Evolutionary conservation across 768 basidiomycete genomes (phyloP), one percentile per base, ranked within the genome.

Genomic region (Mycena olivaceomarginata): DNA sequence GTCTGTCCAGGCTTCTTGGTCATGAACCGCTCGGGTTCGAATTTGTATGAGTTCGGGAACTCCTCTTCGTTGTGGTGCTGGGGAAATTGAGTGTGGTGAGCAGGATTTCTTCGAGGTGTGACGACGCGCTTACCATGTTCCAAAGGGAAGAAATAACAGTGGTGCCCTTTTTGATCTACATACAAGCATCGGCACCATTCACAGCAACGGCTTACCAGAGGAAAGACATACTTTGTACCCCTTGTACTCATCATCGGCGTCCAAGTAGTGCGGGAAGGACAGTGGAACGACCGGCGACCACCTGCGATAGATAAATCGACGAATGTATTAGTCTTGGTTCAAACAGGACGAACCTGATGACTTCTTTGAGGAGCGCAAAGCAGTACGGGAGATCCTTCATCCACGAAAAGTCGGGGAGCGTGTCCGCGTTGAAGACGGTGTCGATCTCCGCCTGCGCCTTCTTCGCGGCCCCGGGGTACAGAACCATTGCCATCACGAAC

Each of bases 11-110:
- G 25, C 43, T 62, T 60, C 10, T 48, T 20, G 51, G 51, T 15
- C 18, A 70, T 9, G 45, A 70, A 70, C 39, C 70, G 16, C 16
- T 70, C 59, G 4, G 70, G 70, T 4, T 70, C 11, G 43, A 45
- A 45, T 10, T 45, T 15, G 43, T 71, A 71, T 4, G 70, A 63
- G n/a, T 71, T 43, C 9, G 65, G 45, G 46, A 66, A 66, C 37
- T 48, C 46, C 25, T 46, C 46, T 43, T 71, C 70, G n/a, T 71
- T 71, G 46, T 71, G 70, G 37, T 71, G 70, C 70, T 71, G n/a
- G 1, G 10, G 11, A 45, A 11, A 10, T 11, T 16, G 22, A 37
- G 5, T 5, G 5, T 0, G 5, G 18, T 37, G 7, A 59, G 25
- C 13, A 16, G 57, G 15, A 37, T 37, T 37, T 31, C 25, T 31